Evolutionary conservation across 108 stramenopile genomes (phyloP), one percentile per base, ranked within the genome.

Genomic region (Cyclostephanos tholiformis): DNA sequence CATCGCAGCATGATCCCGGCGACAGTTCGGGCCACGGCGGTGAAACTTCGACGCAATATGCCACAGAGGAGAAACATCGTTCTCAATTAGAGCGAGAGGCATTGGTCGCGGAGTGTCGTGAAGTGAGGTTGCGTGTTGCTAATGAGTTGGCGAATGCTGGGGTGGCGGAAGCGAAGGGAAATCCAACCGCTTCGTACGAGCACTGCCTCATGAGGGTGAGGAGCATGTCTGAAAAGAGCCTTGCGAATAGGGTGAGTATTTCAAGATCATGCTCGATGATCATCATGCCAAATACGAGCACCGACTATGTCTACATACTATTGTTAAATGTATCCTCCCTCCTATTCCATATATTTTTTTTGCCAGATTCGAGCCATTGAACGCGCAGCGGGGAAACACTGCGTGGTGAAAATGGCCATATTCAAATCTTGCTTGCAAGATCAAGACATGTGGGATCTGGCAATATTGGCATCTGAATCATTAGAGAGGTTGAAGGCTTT

Each of bases 341-440:
- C 3, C 56, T 56, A 1, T 5, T 16, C 7, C 35, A 16, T 35
- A 17, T 30, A 3, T 2, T 1, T 44, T 66, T 10, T 22, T 39
- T 39, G 20, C 38, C 1, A 67, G 67, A 76, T 94, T 59, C 88
- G 89, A 43, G 82, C 74, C 1, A 96, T 96, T 69, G 95, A 96
- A 83, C 84, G 90, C 23, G 95, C 95, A 30, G 89, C 91, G 13
- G 92, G 95, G 22, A 91, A 92, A 55, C 90, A 94, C 65, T 91
- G 90, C 67, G 86, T 96, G 32, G 87, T 96, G 11, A 96, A 96
- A 72, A 96, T 96, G 92, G 91, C 91, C 11, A 90, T 96, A 16
- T 96, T 96, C 74, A 87, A 92, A 63, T 80, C 74, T n/a, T 94
- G 91, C 65, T 63, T 96, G 38, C 90, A 94, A 81, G 95, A 96